phyloP scores from a whole-genome alignment of 2,329 filamentous ascomycete genomes.

The Pseudofabraea citricarpa region DNA sequence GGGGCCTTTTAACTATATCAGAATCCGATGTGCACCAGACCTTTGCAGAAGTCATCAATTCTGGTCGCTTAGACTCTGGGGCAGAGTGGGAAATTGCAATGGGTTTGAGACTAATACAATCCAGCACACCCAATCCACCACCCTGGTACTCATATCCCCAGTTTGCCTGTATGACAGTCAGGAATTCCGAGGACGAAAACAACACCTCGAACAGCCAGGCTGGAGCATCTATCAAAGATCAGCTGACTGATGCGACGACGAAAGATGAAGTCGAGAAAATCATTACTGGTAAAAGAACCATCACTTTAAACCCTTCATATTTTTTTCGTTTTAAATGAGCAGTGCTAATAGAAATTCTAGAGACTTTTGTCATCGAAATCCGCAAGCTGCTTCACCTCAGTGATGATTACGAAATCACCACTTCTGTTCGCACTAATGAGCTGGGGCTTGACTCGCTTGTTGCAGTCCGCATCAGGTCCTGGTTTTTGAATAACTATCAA shows the following conservation, averaged over 20 bases:
- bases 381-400: background rate
- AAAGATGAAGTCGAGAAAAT: no score
- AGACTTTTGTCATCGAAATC: background rate
- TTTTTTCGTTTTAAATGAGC: no score
- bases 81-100: background rate
- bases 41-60: background rate
- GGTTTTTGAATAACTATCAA: background rate
- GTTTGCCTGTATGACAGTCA: background rate
- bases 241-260: no score
- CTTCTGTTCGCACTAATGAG: background rate
- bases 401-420: background rate
- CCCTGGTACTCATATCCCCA: background rate
- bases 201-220: background rate
- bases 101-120: background rate
- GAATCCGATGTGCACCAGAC: background rate
- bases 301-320: no score
- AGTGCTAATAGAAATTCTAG: background rate
- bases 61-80: background rate
- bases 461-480: background rate
- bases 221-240: background rate
- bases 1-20: background rate
- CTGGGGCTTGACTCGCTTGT: background rate
- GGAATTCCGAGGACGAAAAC: background rate
- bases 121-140: background rate
- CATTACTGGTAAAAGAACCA: no score